Evolutionary conservation across 2,329 filamentous ascomycete species (phyloP), one percentile per base, ranked within the genome.

Genomic region (Aurifilum marmelostoma): DNA sequence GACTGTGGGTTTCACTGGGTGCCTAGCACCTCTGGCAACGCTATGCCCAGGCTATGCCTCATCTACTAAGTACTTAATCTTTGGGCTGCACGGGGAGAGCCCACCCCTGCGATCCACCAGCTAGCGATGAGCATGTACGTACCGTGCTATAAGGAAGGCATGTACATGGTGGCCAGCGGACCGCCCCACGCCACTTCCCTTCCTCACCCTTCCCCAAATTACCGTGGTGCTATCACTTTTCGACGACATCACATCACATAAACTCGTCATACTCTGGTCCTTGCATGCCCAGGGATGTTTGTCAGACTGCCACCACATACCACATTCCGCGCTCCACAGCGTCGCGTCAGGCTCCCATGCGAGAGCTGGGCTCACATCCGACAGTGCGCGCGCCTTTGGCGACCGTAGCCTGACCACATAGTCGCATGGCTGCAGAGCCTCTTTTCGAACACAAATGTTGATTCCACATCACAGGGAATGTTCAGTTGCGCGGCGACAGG

Each of bases 281-380:
- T 27, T 62, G 59, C 59, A n/a, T 21, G 32, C 37, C 43, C 43
- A n/a, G 21, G 43, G 21, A 34, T n/a, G 43, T n/a, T n/a, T n/a
- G n/a, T 47, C n/a, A 27, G n/a, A 14, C 32, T 39, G 24, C 62
- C 29, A 39, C 41, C 62, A 47, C 34, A 32, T n/a, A n/a, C n/a
- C n/a, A n/a, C 43, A n/a, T 32, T 2, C 43, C 34, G n/a, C 43
- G 21, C 27, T 47, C n/a, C 27, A 32, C 61, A 50, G 8, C 29
- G 29, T 63, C 43, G 52, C 29, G 39, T 32, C 21, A 27, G 27
- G 21, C 43, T 56, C 21, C n/a, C 34, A n/a, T 39, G 62, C 63
- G 34, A 65, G 63, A 8, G 63, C 63, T 65, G 63, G 41, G 32
- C 18, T 41, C 34, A 16, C 8, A 34, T 65, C n/a, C 34, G 41